Evolutionary conservation across 164 flowering plant genomes (phyloP).

Genomic region (Aristolochia californica): DNA sequence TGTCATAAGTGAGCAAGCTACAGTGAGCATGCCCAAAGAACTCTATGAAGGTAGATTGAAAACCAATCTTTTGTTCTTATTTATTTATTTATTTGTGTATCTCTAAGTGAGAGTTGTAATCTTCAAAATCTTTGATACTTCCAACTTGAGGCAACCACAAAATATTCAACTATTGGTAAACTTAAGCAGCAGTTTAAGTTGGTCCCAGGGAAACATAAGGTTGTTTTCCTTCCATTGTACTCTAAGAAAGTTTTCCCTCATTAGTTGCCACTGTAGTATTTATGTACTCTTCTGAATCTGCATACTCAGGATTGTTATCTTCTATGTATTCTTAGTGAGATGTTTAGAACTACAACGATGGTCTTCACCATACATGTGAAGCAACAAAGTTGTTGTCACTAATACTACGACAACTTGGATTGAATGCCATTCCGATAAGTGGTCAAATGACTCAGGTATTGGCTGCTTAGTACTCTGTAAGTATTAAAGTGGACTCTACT

Average conservation of each 20-base stretch:
- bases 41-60: slow-evolving; percentile 64
- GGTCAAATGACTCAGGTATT: slow-evolving; percentile 88
- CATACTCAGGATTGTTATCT: slow-evolving; percentile 68
- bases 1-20: slow-evolving; percentile 65
- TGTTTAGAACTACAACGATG: slow-evolving; percentile 64
- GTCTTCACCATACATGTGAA: slow-evolving; percentile 93
- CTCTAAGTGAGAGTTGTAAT: background rate
- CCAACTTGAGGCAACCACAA: slow-evolving; percentile 83
- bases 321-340: slow-evolving; percentile 61
- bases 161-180: slow-evolving; percentile 89
- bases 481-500: no score
- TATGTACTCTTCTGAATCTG: background rate
- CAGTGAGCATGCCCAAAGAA: slow-evolving; percentile 81
- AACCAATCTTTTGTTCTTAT: background rate
- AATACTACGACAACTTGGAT: slow-evolving; percentile 80
- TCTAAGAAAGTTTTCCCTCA: no score
- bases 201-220: slow-evolving; percentile 83
- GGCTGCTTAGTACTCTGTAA: background rate
- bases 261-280: background rate
- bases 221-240: slow-evolving; percentile 14
- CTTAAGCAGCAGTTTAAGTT: slow-evolving; percentile 71
- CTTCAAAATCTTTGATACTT: slow-evolving; percentile 2
- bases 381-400: slow-evolving; percentile 58
- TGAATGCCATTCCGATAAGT: slow-evolving; percentile 76
- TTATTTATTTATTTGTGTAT: background rate